phyloP scores from a whole-genome alignment of 257 asterid genomes.

The Schizonepeta tenuifolia region DNA sequence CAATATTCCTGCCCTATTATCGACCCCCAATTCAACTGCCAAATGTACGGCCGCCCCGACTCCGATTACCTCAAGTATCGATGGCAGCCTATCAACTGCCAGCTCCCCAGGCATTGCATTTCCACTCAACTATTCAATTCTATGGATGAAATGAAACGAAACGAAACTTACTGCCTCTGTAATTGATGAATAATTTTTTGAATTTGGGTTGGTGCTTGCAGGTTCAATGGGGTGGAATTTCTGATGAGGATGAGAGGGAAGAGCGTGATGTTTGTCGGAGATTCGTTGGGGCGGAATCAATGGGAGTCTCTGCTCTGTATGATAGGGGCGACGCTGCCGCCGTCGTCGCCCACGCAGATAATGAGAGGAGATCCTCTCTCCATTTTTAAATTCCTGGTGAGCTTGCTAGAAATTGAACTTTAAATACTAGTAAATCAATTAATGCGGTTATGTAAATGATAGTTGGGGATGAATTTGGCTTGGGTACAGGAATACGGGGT shows the following conservation, averaged over 20 bases:
- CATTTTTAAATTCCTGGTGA: conserved; percentile 64
- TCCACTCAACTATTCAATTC: no score
- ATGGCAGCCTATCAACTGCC: conserved; percentile 86
- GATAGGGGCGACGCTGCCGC: conserved; percentile 63
- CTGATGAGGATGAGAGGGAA: conserved; percentile 61
- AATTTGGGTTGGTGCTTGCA: conserved; percentile 2
- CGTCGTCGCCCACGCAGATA: conserved; percentile 64
- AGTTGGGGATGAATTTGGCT: background rate
- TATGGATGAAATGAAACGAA: no score
- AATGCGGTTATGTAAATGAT: no score
- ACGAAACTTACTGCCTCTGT: no score
- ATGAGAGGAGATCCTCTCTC: conserved; percentile 75
- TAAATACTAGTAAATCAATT: no score
- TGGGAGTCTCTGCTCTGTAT: conserved; percentile 89
- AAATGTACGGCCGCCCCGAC: conserved; percentile 85
- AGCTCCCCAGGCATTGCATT: conserved; percentile 65
- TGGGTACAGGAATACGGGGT: conserved; percentile 72
- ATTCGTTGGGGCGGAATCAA: conserved; percentile 89
- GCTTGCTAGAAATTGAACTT: background rate
- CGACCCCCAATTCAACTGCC: conserved; percentile 85
- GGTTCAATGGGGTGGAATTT: conserved; percentile 55
- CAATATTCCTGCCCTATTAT: conserved; percentile 68
- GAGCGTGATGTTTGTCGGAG: conserved; percentile 94
- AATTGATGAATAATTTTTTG: no score
- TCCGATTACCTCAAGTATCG: conserved; percentile 81